These are phyloP conservation scores for Candida oleophila DNA, from an alignment of 805 yeast genomes.

Conservation along the genomic window DNA sequence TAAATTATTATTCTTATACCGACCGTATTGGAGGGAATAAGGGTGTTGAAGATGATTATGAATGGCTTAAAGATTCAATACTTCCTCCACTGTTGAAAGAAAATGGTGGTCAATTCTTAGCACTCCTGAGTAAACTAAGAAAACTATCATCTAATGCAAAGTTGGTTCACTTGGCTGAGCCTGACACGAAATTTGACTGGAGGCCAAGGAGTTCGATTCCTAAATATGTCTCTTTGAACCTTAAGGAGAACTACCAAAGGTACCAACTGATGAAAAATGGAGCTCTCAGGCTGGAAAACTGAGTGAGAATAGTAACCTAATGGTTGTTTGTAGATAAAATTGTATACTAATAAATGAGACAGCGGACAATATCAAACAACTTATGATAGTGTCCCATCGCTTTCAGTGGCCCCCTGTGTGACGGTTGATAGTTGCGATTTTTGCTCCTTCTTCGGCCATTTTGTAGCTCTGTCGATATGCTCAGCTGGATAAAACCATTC, in stretches of 20 bases:
- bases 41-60: constrained; percentile 8
- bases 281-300: not conserved
- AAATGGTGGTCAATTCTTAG: not conserved
- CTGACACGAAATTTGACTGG: constrained; percentile 10
- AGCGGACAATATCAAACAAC: no score
- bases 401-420: not conserved
- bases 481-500: constrained; percentile 70
- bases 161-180: constrained; percentile 9
- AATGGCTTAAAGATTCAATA: constrained; percentile 20
- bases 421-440: not conserved
- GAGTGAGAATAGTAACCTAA: not conserved
- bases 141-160: constrained; percentile 11
- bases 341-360: no score
- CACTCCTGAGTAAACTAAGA: constrained; percentile 7
- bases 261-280: not conserved
- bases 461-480: constrained; percentile 69
- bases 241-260: constrained; percentile 15
- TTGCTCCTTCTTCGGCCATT: constrained; percentile 62
- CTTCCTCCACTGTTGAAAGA: not conserved
- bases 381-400: not conserved
- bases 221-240: constrained; percentile 16
- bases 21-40: not conserved
- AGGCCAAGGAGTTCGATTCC: constrained; percentile 13
- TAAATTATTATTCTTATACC: constrained; percentile 7
- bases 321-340: not conserved